A percentile compares a stretch with the other conserved stretches of the same genome.
phyloP scores from a whole-genome alignment of 129 eudicot genomes.

The Oenanthe sinensis region DNA sequence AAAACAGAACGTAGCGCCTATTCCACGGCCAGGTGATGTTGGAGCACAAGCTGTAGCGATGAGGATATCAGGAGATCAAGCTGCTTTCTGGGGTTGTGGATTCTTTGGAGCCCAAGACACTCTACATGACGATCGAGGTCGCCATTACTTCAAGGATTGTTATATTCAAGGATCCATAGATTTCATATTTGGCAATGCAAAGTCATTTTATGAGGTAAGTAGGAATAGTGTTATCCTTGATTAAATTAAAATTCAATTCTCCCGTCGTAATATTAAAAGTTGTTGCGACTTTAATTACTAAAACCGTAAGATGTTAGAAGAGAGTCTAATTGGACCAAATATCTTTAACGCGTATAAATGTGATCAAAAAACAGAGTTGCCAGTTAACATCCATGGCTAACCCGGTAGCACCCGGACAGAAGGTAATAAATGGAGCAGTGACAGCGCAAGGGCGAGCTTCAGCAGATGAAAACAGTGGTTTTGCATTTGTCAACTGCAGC shows the following conservation, averaged over 20 bases:
- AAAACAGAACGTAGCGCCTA: slow-evolving; percentile 77
- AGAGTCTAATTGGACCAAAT: neutral
- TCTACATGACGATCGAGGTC: slow-evolving; percentile 92
- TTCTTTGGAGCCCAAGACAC: slow-evolving; percentile 97
- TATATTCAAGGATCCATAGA: slow-evolving; percentile 92
- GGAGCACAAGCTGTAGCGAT: slow-evolving; percentile 96
- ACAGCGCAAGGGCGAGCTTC: slow-evolving; percentile 82
- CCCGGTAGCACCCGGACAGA: slow-evolving; percentile 45
- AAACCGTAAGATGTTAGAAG: neutral
- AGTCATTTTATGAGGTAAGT: slow-evolving; percentile 77
- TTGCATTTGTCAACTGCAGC: slow-evolving; percentile 58
- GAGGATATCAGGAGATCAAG: slow-evolving; percentile 69
- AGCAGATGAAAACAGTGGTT: slow-evolving; percentile 74
- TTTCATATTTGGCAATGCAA: slow-evolving; percentile 81
- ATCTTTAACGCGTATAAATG: neutral
- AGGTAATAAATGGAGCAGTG: slow-evolving; percentile 60
- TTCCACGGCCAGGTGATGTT: slow-evolving; percentile 66
- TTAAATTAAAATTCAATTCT: neutral
- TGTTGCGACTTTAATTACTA: neutral
- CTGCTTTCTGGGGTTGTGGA: slow-evolving; percentile 94
- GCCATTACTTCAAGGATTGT: slow-evolving; percentile 89
- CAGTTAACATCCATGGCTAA: slow-evolving; percentile 64
- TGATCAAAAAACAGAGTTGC: slow-evolving; percentile 37
- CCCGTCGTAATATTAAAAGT: neutral
- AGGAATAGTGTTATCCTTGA: neutral